phyloP scores from a whole-genome alignment of 2,329 filamentous ascomycete genomes.

The Neonectria magnoliae region DNA sequence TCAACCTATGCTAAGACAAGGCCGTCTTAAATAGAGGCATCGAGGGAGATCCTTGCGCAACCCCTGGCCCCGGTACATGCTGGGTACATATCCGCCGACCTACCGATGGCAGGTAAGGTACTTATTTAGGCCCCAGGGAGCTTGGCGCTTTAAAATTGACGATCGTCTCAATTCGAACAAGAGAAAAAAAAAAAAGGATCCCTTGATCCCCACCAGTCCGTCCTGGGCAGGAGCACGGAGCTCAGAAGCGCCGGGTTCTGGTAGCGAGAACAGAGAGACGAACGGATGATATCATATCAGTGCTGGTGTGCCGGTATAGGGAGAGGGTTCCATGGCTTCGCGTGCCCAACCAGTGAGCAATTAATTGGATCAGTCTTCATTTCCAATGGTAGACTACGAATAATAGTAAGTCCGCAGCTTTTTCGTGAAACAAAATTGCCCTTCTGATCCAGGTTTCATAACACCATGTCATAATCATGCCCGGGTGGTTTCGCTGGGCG shows the following conservation, averaged over 20 bases:
- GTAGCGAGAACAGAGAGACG: background rate
- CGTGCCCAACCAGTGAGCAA: background rate
- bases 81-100: background rate
- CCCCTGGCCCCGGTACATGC: conserved; percentile 4
- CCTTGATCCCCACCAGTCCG: conserved; percentile 10
- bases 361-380: background rate
- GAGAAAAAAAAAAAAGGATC: conserved; percentile 1
- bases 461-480: conserved; percentile 11
- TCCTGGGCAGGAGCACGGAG: conserved; percentile 8
- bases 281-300: background rate
- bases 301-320: background rate
- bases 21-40: background rate
- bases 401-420: no score
- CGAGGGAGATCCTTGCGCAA: background rate
- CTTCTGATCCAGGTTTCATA: background rate
- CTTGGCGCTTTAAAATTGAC: conserved; percentile 20
- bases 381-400: background rate
- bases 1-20: background rate
- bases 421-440: background rate
- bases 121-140: background rate
- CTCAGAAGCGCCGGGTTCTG: background rate
- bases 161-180: conserved; percentile 21
- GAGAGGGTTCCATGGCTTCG: background rate
- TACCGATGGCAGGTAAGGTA: background rate
- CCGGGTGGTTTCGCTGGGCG: conserved; percentile 11